Evolutionary conservation across 768 basidiomycete genomes (phyloP), one percentile per base, ranked within the genome.

Genomic region (Gyrodon lividus): DNA sequence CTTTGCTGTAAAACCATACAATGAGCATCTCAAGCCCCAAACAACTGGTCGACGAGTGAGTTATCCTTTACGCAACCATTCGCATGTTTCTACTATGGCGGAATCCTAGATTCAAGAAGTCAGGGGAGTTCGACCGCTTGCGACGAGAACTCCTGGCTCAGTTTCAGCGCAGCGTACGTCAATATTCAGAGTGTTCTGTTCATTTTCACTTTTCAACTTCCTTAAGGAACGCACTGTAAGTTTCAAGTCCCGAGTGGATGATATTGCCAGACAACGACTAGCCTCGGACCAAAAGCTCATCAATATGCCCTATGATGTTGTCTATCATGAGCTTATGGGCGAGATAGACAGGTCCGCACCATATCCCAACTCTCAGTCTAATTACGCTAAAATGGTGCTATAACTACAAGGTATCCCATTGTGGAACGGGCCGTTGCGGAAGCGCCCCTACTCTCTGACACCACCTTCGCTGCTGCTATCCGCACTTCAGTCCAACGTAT

Each of bases 81-180:
- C 26, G 31, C 35, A 47, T 12, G 39, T 22, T 41, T 23, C 17
- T 23, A 14, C 42, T 34, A 13, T 55, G 48, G 53, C 55, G 30
- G 34, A n/a, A 16, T 34, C 30, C 28, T 39, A 89, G 87, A 59
- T 89, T 88, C 73, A 89, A 89, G 68, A 84, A 83, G 59, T 86
- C 86, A 10, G 87, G 87, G 24, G 86, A 89, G 69, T 89, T 88
- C 57, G 87, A 89, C 58, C 80, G 83, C 20, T 63, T 89, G 55
- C 77, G 87, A 43, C 78, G 80, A 44, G 82, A 89, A 66, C 70
- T 90, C 20, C 65, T 89, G 33, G 60, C 74, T 6, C 73, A 83
- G 59, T 87, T 87, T 65, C 79, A 81, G 58, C 75, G 72, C 57
- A 78, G 82, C 60, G 87, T 87, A 66, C 53, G 81, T 48, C 44